Evolutionary conservation across 768 basidiomycete genomes (phyloP), one percentile per base, ranked within the genome.

Genomic region (Agrocybe pediades): DNA sequence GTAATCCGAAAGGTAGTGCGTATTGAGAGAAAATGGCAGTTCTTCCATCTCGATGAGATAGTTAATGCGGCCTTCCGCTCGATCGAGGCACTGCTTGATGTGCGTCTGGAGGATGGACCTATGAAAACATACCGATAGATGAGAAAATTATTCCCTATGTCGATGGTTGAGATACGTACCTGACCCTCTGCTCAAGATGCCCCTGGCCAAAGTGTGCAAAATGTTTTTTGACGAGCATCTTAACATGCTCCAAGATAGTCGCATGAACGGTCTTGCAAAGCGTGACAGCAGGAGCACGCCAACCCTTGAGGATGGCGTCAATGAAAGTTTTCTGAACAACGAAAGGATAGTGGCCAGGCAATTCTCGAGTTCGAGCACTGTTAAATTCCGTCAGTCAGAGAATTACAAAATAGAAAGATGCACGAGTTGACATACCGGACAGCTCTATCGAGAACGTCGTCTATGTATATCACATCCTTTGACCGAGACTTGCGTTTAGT

Each of bases 331-430:
- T 67, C 42, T 84, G 80, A 0, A 90, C 84, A 0, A 82, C 69
- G 56, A 85, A 90, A 0, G 88, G 88, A 55, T 83, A 86, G 54
- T 79, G 78, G 4, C 81, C 84, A 0, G 88, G 87, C 0, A 91
- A 75, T 61, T 90, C 88, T 1, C 90, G 81, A 0, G 88, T 85
- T 5, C 83, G 78, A 1, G 88, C 82, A 33, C 89, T 91, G 51
- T 15, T 7, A n/a, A 42, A 15, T 9, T 8, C 20, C 9, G 19
- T 9, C 9, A 6, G 27, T 47, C 9, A 23, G 27, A 21, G 21
- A 23, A 43, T 20, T 20, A 23, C n/a, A 30, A 23, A 6, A 16
- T n/a, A 30, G 15, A 1, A 4, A 19, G 27, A 26, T 2, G 0
- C 16, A 8, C 26, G 15, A 8, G 9, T 1, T 21, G 6, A 69